phyloP scores from a whole-genome alignment of 1,284 basidiomycete species.

The Rhodotorula sp. region DNA sequence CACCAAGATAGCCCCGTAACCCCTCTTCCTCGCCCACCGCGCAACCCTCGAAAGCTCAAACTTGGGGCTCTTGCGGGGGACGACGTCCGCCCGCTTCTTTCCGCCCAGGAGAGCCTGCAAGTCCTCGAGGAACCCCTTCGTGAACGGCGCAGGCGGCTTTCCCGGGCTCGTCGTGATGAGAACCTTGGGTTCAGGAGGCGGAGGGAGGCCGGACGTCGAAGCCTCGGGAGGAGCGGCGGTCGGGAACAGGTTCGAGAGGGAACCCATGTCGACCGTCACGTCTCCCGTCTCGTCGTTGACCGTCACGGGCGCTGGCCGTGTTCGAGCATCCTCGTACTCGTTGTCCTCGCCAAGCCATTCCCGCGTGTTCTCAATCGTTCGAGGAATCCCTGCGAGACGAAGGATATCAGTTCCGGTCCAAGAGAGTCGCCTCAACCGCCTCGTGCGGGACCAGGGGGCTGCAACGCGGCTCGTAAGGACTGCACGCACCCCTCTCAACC shows the following conservation, averaged over 20 bases:
- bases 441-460: not conserved
- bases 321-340: slow-evolving; percentile 55
- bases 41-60: slow-evolving; percentile 92
- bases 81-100: slow-evolving; percentile 67
- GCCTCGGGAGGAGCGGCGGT: slow-evolving; percentile 22
- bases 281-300: slow-evolving; percentile 45
- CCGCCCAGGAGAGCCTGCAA: slow-evolving; percentile 89
- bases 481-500: slow-evolving; percentile 44
- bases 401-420: not conserved
- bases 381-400: slow-evolving; percentile 53
- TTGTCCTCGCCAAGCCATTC: slow-evolving; percentile 76
- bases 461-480: not conserved
- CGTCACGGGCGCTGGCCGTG: slow-evolving; percentile 40
- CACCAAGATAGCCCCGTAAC: slow-evolving; percentile 83
- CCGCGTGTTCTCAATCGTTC: slow-evolving; percentile 89
- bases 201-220: slow-evolving; percentile 54
- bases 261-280: slow-evolving; percentile 42
- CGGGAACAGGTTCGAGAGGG: slow-evolving; percentile 43
- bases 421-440: too few species aligned
- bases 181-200: slow-evolving; percentile 70
- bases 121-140: slow-evolving; percentile 87
- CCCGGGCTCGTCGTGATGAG: slow-evolving; percentile 87
- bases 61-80: slow-evolving; percentile 82
- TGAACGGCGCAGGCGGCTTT: slow-evolving; percentile 64
- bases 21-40: slow-evolving; percentile 84